Percentiles rank a stretch among this genome's conserved stretches.
Evolutionary conservation across 2,329 filamentous ascomycete genomes (phyloP).

Genomic region (Xenoacremonium recifei): DNA sequence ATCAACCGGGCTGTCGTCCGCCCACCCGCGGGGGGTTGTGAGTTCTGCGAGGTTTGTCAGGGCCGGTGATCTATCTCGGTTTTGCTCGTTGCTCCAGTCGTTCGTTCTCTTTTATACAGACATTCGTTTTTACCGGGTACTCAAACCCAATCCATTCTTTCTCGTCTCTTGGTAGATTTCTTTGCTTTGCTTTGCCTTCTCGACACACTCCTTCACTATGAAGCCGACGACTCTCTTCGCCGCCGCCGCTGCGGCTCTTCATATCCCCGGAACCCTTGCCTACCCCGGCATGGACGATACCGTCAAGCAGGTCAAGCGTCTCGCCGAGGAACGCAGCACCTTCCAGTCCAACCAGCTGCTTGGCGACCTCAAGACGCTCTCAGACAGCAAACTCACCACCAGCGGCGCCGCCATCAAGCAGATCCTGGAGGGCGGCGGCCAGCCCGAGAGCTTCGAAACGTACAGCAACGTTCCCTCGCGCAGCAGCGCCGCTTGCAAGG

Average conservation of each 20-base stretch:
- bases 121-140: not conserved
- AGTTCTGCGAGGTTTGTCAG: too few species aligned
- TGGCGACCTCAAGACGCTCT: constrained; percentile 37
- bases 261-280: constrained; percentile 11
- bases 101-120: not conserved
- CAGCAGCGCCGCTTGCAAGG: constrained; percentile 25
- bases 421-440: constrained; percentile 32
- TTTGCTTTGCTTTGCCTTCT: not conserved
- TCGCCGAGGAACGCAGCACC: not conserved
- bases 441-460: constrained; percentile 23
- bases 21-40: too few species aligned
- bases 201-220: constrained; percentile 15
- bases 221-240: constrained; percentile 23
- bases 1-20: too few species aligned
- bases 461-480: constrained; percentile 23
- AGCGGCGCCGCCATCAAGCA: constrained; percentile 37
- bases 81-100: too few species aligned
- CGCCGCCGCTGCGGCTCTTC: constrained; percentile 18
- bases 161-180: not conserved
- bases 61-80: too few species aligned
- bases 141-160: not conserved
- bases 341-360: constrained; percentile 29
- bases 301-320: constrained; percentile 3
- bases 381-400: constrained; percentile 28
- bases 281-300: constrained; percentile 9